Conservation (phyloP, 2,329 filamentous ascomycete genomes). For the Rhinocladiella similis region DNA sequence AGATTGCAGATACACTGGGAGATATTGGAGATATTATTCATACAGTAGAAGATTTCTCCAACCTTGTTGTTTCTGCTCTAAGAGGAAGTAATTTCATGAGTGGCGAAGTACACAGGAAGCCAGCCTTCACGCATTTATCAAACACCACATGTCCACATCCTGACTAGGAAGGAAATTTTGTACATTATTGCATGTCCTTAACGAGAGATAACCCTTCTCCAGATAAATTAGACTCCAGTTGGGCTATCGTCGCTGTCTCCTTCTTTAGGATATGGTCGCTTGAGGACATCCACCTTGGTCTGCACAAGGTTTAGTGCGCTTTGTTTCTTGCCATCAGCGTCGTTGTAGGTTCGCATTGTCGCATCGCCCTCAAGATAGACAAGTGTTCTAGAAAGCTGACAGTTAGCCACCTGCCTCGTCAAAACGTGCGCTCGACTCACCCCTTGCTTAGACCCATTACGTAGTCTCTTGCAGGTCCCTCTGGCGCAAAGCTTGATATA, state of each 20-base stretch:
- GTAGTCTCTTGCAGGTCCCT: conserved; percentile 64
- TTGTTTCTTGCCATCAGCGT: conserved; percentile 63
- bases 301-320: conserved; percentile 70
- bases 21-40: neutral
- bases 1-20: neutral
- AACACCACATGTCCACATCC: neutral
- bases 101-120: conserved; percentile 14
- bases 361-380: conserved; percentile 85
- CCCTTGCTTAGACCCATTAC: conserved; percentile 77
- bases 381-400: conserved; percentile 58
- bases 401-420: conserved; percentile 11
- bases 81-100: conserved; percentile 10
- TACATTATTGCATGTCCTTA: conserved; percentile 2
- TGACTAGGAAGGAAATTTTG: conserved; percentile 1
- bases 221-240: neutral
- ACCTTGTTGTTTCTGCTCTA: neutral
- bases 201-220: neutral
- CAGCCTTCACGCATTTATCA: neutral
- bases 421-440: conserved; percentile 54
- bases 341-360: conserved; percentile 65
- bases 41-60: neutral
- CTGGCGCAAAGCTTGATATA: conserved; percentile 72
- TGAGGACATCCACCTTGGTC: conserved; percentile 59
- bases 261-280: conserved; percentile 24
- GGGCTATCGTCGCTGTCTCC: conserved; percentile 6